Evolutionary conservation across 2,329 filamentous ascomycete genomes (phyloP), one percentile per base, ranked within the genome.

Genomic region (Blastomyces gilchristii): DNA sequence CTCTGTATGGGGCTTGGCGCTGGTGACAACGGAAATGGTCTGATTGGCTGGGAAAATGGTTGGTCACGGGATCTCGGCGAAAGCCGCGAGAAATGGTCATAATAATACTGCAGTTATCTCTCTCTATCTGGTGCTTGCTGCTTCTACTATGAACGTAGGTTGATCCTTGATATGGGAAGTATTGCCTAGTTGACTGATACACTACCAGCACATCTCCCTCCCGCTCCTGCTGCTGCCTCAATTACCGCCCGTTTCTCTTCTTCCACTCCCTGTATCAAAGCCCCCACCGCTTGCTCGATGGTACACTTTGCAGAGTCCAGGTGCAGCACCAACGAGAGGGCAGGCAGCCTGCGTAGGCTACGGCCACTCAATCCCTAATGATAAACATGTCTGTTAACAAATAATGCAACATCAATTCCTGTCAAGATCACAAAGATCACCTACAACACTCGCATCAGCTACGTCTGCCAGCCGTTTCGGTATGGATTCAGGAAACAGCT

Each of bases 281-380:
- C 78, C 11, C 68, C 65, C 14, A 80, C 65, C 2, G 77, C 77
- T 47, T 76, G 71, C 16, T 73, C 66, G 28, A 79, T 66, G 12
- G 68, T 69, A 62, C 75, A 75, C n/a, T 63, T 67, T 3, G 69
- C 70, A 34, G 67, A 66, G 66, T 70, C 73, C 5, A 72, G 75
- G 66, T 78, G 73, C 68, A 76, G 72, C 0, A 77, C 75, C 39
- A 80, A 65, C 5, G 77, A 75, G 22, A 78, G 63, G 7, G 75
- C 73, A 1, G 78, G 77, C 18, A 80, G 65, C 34, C 77, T 71
- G 31, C 76, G 71, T 34, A 80, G 68, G 1, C 72, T 76, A 28
- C 78, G 72, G 1, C 77, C 78, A 65, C 78, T 80, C 5, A 79
- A 68, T 14, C 73, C 76, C 68, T 74, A 34, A 28, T 47, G 25